Base-by-base conservation (phyloP, 441 rosid species). In the Euphorbia schlechtendalii region DNA sequence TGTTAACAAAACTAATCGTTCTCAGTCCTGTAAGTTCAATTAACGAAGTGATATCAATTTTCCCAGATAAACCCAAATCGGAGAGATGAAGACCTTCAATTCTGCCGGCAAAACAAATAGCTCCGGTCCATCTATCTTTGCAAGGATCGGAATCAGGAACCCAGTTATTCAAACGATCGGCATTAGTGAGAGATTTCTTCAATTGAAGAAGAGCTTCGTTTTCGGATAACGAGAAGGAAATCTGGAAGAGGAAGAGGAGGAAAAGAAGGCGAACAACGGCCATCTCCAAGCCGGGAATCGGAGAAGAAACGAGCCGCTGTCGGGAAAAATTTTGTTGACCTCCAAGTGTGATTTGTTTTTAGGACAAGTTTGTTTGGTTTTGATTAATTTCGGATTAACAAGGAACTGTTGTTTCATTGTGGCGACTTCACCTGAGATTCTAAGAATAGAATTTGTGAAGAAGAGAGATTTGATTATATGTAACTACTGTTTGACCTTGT, bases 71-170 rank as follows among this genome's bases (percentile, higher is more conserved):
- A 13, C 79, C 80, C 5, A 81, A 60, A 40, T 70, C 67, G 9
- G 83, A 65, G 40, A 92, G 83, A 73, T 78, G 88, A 59, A 92
- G 83, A 20, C 92, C 91, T 0, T 80, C 60, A 22, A 92, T 72
- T 17, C 71, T 57, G 4, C 84, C 84, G 13, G 69, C 73, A n/a
- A 66, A 65, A 61, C 98, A 92, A 52, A 80, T 63, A 27, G 85
- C 80, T 4, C 95, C 95, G 21, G 55, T 58, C 98, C 98, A 92
- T 49, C 64, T 68, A 2, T 74, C 59, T 22, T 49, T 67, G 60
- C 98, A 92, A 65, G 89, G 86, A 68, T 74, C 73, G 5, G 88
- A 65, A 24, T 76, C 73, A 0, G 77, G 52, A 53, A 53, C 71
- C 98, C 98, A 89, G 32, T 82, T 72, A 54, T 76, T 70, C 52